phyloP scores from a whole-genome alignment of 257 asterid genomes.

The Plectranthus barbatus region DNA sequence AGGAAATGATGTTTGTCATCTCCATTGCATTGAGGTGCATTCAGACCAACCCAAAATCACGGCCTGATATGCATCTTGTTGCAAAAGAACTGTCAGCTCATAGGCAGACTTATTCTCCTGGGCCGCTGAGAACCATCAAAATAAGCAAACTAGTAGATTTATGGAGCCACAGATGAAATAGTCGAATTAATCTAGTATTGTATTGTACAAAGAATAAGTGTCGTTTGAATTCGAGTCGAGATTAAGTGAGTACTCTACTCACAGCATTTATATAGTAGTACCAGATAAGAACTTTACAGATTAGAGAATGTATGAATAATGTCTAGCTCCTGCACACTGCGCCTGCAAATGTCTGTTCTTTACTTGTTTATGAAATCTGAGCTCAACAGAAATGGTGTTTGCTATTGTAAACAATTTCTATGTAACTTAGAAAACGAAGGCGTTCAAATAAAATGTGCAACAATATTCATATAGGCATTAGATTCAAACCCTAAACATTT shows the following conservation, averaged over 20 bases:
- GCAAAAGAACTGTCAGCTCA: slow-evolving; percentile 67
- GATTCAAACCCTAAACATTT: too few species aligned
- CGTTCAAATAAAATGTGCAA: too few species aligned
- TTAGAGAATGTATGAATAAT: background rate
- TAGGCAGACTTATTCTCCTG: slow-evolving; percentile 36
- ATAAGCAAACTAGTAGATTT: slow-evolving; percentile 29
- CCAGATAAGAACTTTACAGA: background rate
- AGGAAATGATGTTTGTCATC: slow-evolving; percentile 49
- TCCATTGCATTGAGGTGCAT: slow-evolving; percentile 63
- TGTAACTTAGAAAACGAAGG: too few species aligned
- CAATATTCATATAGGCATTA: too few species aligned
- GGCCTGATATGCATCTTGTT: slow-evolving; percentile 74
- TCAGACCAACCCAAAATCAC: slow-evolving; percentile 36
- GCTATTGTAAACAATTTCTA: too few species aligned
- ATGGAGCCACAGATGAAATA: slow-evolving; percentile 17
- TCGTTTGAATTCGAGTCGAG: background rate
- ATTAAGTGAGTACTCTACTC: too few species aligned
- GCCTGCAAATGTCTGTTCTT: too few species aligned
- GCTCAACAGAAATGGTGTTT: too few species aligned
- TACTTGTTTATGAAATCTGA: too few species aligned
- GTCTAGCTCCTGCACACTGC: background rate
- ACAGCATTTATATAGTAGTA: too few species aligned
- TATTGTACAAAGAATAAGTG: background rate
- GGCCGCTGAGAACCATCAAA: too few species aligned
- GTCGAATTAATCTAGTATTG: too few species aligned